A percentile compares a stretch with the other conserved stretches of the same genome.
Evolutionary conservation across 1,284 basidiomycete species (phyloP).

Genomic region (Tilletia horrida): DNA sequence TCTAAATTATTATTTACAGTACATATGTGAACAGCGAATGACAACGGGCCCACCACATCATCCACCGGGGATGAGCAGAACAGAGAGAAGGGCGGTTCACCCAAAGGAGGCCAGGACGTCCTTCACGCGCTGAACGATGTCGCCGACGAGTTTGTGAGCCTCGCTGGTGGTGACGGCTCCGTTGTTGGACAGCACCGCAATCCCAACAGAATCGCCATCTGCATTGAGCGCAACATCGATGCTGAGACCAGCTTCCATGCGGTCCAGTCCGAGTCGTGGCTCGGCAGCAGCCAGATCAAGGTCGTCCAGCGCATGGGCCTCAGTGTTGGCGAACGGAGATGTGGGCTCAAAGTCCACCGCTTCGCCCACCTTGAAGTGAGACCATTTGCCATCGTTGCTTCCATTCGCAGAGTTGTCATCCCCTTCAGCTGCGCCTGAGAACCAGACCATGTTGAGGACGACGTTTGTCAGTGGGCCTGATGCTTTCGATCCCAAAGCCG

Average conservation of each 20-base stretch:
- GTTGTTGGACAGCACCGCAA: conserved; percentile 22
- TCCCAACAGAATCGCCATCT: conserved; percentile 10
- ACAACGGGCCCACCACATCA: too few species aligned
- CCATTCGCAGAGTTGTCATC: not conserved
- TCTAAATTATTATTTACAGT: too few species aligned
- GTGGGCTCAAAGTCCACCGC: conserved; percentile 27
- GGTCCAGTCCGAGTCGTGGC: not conserved
- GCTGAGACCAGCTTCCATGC: conserved; percentile 9
- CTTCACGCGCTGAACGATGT: conserved; percentile 3
- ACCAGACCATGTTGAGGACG: conserved; percentile 15
- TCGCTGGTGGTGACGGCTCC: not conserved
- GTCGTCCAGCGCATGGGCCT: conserved; percentile 20
- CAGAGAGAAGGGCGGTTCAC: too few species aligned
- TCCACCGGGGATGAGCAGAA: too few species aligned
- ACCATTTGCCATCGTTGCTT: conserved; percentile 16
- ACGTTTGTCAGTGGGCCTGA: not conserved
- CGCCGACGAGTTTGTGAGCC: not conserved
- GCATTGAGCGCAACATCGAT: conserved; percentile 19
- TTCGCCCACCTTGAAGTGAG: conserved; percentile 32
- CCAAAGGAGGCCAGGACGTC: not conserved
- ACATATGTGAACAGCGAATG: too few species aligned
- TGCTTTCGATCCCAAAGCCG: not conserved
- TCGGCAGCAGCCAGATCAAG: conserved; percentile 14
- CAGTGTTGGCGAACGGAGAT: conserved; percentile 6
- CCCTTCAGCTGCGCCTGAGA: not conserved